Evolutionary conservation across 75 land plant species (phyloP), one percentile per base, ranked within the genome.

Genomic region (Pinus taeda): DNA sequence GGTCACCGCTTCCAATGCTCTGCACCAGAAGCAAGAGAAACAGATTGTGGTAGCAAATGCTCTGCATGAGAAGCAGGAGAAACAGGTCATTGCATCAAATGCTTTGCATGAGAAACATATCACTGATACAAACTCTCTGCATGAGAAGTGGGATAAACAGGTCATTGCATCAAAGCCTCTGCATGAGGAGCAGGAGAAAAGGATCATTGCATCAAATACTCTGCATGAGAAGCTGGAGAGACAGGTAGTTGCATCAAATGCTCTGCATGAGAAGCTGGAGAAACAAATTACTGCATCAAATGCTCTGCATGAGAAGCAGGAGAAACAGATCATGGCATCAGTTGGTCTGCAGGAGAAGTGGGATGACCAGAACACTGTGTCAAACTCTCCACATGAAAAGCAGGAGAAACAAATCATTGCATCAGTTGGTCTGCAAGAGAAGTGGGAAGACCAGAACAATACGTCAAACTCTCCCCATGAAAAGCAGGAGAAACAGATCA

Each of bases 101-200:
- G 79, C 71, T 57, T 64, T 75, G 33, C 81, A 78, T 17, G 87
- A 83, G 45, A 79, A 87, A 79, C 83, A 85, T 39, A 59, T 85
- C 60, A 45, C 65, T 1, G 60, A 36, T 29, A 17, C 74, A 3
- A 79, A 15, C 26, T 79, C 75, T 57, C 76, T 83, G 37, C 81
- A 79, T 12, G 87, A 83, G 20, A 75, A 61, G 49, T 77, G 79
- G 59, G 87, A 79, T 26, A 79, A 60, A 49, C 86, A 86, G 49
- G 57, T 80, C 73, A 57, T 60, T 0, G 58, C 24, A n/a, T 42
- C 72, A 4, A 83, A 14, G 24, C 78, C 74, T 55, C 79, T 82
- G 42, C 84, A 83, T 14, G 86, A 82, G 26, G 74, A 59, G 56
- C 84, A 83, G 63, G 86, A 85, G 36, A 79, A 78, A 57, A 39